Base-by-base conservation (phyloP, 805 yeast species). In the Yamadazyma kitorensis region DNA sequence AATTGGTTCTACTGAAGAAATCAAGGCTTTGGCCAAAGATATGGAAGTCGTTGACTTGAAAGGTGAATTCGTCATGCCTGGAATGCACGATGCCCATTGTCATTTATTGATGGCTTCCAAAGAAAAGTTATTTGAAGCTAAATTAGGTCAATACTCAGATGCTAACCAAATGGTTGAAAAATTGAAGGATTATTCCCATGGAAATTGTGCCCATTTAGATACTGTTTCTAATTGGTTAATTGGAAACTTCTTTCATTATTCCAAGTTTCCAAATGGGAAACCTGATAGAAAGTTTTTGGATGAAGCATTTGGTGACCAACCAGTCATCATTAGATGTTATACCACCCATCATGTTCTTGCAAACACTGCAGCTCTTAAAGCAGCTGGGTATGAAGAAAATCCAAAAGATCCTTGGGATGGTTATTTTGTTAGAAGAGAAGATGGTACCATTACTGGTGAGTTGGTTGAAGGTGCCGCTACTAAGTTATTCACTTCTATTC, bases 221-320 rank as follows among this genome's bases (percentile, higher is more conserved):
- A 37, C 46, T 14, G 52, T 50, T 24, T 34, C 46, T 20, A 48
- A 50, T 33, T 50, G 55, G 55, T 33, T 50, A 27, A 48, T 50
- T 27, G 55, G 55, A 16, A 50, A 50, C 38, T 50, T 47, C 37
- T 50, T 48, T 33, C 55, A 50, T 27, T 50, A 48, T 33, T 50
- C 50, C 13, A 42, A 30, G 20, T 48, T 50, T 33, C 39, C 44
- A 33, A 46, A 50, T 31, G 47, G 44, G 9, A 50, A 50, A 31
- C 55, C 55, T 5, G 55, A 50, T 33, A 33, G 53, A 18, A 27
- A 50, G 44, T 50, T 50, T 30, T 31, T 50, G 19, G 55, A 50
- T 30, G 55, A 50, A 7, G 55, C 55, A 9, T 50, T 50, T 34
- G 55, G 55, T 21, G 55, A 50, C 33, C 55, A 48, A 31, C 55